These are phyloP conservation scores for Talaromyces proteolyticus DNA, from an alignment of 495 filamentous ascomycete species.

Conservation along the genomic window DNA sequence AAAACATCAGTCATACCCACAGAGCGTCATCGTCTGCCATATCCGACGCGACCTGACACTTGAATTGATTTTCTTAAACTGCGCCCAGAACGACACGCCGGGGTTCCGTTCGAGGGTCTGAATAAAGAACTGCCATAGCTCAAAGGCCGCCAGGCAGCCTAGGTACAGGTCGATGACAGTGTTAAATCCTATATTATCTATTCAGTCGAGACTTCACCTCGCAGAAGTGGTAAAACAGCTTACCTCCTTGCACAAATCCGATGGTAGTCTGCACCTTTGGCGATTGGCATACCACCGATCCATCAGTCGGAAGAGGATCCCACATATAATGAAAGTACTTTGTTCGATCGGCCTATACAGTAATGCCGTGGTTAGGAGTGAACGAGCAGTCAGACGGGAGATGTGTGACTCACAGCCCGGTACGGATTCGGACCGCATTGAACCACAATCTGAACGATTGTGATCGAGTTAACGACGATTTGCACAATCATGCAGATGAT, in stretches of 20 bases:
- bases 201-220: not conserved
- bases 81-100: slow-evolving; percentile 19
- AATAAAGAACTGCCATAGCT: slow-evolving; percentile 28
- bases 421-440: slow-evolving; percentile 34
- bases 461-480: slow-evolving; percentile 26
- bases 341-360: slow-evolving; percentile 18
- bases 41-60: slow-evolving; percentile 24
- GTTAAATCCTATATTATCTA: slow-evolving; percentile 22
- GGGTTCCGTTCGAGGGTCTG: slow-evolving; percentile 22
- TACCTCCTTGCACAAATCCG: slow-evolving; percentile 32
- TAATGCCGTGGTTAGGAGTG: not conserved
- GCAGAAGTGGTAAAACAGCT: not conserved
- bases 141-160: slow-evolving; percentile 23
- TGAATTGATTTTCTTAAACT: slow-evolving; percentile 24
- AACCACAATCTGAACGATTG: slow-evolving; percentile 27
- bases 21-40: slow-evolving; percentile 29
- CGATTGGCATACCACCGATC: slow-evolving; percentile 27
- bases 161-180: slow-evolving; percentile 27
- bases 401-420: slow-evolving; percentile 11
- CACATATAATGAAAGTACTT: slow-evolving; percentile 37
- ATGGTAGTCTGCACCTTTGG: slow-evolving; percentile 26
- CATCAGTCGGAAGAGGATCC: slow-evolving; percentile 26
- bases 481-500: slow-evolving; percentile 26
- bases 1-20: slow-evolving; percentile 2
- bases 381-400: not conserved